Evolutionary conservation across 192 early-diverging fungal species (phyloP).

Genomic region (Coemansia sp.): DNA sequence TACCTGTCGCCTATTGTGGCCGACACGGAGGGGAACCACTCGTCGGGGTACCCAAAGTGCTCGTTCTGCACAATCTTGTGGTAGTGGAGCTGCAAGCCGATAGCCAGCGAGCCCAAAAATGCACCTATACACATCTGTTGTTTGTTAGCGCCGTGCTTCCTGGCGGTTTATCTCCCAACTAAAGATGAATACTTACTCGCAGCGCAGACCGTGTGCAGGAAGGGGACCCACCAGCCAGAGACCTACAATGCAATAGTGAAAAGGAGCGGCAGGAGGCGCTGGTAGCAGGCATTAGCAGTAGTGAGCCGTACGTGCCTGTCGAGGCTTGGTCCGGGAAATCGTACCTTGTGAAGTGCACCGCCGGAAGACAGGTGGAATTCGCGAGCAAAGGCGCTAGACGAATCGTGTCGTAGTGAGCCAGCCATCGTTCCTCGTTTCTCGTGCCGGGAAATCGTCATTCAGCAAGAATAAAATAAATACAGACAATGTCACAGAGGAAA

Average conservation of each 20-base stretch:
- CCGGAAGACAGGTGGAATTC: conserved; percentile 39
- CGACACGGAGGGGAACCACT: conserved; percentile 80
- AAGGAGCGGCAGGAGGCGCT: neutral
- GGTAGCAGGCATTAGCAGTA: neutral
- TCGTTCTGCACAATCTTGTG: conserved; percentile 78
- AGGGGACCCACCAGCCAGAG: conserved; percentile 53
- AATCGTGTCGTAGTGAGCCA: conserved; percentile 19
- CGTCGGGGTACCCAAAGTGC: conserved; percentile 72
- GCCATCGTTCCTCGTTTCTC: conserved; percentile 12
- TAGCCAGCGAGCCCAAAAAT: conserved; percentile 63
- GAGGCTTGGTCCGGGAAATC: neutral
- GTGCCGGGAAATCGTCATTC: conserved; percentile 1
- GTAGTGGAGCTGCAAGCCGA: conserved; percentile 74
- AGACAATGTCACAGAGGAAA: neutral
- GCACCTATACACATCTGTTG: conserved; percentile 45
- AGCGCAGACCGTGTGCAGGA: conserved; percentile 53
- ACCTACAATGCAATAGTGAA: conserved; percentile 22
- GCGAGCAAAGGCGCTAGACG: conserved; percentile 9
- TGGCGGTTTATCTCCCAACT: neutral
- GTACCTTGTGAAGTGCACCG: conserved; percentile 39
- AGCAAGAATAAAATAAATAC: neutral
- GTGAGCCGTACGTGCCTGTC: neutral
- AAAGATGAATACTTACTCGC: conserved; percentile 31
- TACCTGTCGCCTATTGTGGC: conserved; percentile 80
- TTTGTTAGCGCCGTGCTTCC: neutral